A percentile compares a stretch with the other conserved stretches of the same genome.
Conservation (phyloP, 2,329 filamentous ascomycete species). For the Grosmannia serpens region DNA sequence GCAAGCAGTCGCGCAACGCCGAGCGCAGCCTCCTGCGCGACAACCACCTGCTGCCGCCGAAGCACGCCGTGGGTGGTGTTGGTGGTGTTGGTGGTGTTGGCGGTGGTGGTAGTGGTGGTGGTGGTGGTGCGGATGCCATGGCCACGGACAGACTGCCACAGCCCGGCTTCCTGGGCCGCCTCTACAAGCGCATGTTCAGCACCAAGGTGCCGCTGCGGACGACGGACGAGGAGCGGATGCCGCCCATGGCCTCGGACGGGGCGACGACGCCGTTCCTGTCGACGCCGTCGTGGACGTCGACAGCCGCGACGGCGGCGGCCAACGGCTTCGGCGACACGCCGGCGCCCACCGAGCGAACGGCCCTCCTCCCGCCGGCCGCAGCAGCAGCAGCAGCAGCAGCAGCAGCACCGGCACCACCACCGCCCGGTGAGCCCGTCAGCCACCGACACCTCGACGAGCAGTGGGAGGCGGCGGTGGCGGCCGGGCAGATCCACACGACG, state of each 20-base stretch:
- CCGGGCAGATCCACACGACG: constrained; percentile 74
- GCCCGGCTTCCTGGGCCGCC: constrained; percentile 22
- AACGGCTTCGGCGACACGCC: neutral
- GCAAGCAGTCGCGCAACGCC: constrained; percentile 43
- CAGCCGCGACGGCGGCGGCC: neutral
- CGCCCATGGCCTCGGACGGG: neutral
- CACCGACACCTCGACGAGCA: constrained; percentile 50
- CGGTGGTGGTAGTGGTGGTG: neutral
- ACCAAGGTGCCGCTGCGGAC: constrained; percentile 34
- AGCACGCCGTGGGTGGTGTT: constrained; percentile 28
- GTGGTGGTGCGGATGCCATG: constrained; percentile 6
- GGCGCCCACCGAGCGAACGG: constrained; percentile 28
- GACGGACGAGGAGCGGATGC: constrained; percentile 28
- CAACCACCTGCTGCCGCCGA: constrained; percentile 54
- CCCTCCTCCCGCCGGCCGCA: constrained; percentile 16
- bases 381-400: constrained; percentile 15
- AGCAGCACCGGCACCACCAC: constrained; percentile 15
- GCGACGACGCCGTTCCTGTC: constrained; percentile 48
- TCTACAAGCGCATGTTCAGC: constrained; percentile 38
- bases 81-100: constrained; percentile 6
- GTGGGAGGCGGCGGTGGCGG: constrained; percentile 76
- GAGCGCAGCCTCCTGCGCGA: constrained; percentile 52
- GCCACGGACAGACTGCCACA: constrained; percentile 8
- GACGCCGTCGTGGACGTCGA: constrained; percentile 15
- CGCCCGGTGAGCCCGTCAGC: constrained; percentile 25